Base-by-base conservation (phyloP, 1,139 yeast genomes). In the Yamadazyma diddensiae region DNA sequence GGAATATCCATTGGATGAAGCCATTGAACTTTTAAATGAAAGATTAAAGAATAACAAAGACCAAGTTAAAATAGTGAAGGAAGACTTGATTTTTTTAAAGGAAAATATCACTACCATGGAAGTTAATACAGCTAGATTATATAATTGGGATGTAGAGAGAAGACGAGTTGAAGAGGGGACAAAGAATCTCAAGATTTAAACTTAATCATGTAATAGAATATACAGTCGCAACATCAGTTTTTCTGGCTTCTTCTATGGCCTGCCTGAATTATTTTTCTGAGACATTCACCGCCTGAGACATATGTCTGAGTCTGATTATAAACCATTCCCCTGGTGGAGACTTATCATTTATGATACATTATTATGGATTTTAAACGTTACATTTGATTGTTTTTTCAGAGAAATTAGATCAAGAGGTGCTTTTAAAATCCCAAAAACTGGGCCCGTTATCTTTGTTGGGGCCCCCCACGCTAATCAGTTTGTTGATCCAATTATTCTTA, bases 401-500 rank as follows among this genome's bases (percentile, higher is more conserved):
- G 96, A 90, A 52, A 84, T 90, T 43, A 70, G 90, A 39, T 82
- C 96, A 3, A 71, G 98, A 40, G 97, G 97, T 3, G 94, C 96
- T 1, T 90, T 81, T 62, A 70, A 90, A 35, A 75, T 92, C 36
- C 97, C 98, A 3, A 69, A 75, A 25, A 55, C 70, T 8, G 97
- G 96, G 1, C 94, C 97, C 0, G 79, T 88, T 15, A 88, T 92
- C 36, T 86, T 92, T 52, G 97, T 92, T 27, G 97, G 94, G 2
- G 98, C 97, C 6, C 97, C 97, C 6, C 98, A 90, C 62, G 95
- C 96, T 21, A 92, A 90, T 58, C 98, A 90, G 57, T 92, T 92
- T 49, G 94, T 90, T 23, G 98, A 92, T 53, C 96, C 97, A 1
- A 71, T 87, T 36, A 72, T 88, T 33, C 67, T 92, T 35, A 79